Percentiles rank a stretch among this genome's conserved stretches.
Conservation (phyloP, 257 asterid species). For the Nemophila menziesii region DNA sequence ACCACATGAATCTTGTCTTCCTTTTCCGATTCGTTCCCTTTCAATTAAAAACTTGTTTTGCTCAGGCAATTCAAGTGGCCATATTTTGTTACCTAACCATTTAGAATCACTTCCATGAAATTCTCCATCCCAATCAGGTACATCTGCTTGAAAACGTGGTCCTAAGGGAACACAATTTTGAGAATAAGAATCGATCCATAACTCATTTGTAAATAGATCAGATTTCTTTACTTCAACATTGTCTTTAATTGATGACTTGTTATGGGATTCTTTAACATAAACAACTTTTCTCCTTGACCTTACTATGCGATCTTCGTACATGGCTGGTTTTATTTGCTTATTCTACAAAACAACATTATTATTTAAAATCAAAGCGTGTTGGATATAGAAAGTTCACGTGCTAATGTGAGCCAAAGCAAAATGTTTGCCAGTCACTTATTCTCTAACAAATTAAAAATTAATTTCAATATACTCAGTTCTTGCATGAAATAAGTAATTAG, state of each 20-base stretch:
- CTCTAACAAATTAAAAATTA: background rate
- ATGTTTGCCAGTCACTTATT: background rate
- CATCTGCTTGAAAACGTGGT: constrained; percentile 31
- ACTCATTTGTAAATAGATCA: too few species aligned
- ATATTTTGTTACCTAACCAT: constrained; percentile 27
- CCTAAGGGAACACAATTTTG: constrained; percentile 32
- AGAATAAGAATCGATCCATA: constrained; percentile 17
- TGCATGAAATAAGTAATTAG: too few species aligned
- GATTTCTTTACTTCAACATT: too few species aligned
- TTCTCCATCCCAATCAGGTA: constrained; percentile 29
- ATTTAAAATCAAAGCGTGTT: too few species aligned
- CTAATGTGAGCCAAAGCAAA: too few species aligned
- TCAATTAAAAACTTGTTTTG: constrained; percentile 23
- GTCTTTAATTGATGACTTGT: constrained; percentile 25
- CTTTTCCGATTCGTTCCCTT: constrained; percentile 32
- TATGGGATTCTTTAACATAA: constrained; percentile 37
- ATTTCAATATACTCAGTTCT: too few species aligned
- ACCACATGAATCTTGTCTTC: constrained; percentile 32
- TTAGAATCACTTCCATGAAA: constrained; percentile 33
- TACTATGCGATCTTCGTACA: constrained; percentile 56
- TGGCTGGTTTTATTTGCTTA: constrained; percentile 74
- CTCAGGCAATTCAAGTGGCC: constrained; percentile 26
- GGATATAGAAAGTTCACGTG: too few species aligned
- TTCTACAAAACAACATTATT: too few species aligned
- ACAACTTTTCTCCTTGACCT: constrained; percentile 50